Evolutionary conservation across 306 rosid species (phyloP).

Genomic region (Rubus parviflorus): DNA sequence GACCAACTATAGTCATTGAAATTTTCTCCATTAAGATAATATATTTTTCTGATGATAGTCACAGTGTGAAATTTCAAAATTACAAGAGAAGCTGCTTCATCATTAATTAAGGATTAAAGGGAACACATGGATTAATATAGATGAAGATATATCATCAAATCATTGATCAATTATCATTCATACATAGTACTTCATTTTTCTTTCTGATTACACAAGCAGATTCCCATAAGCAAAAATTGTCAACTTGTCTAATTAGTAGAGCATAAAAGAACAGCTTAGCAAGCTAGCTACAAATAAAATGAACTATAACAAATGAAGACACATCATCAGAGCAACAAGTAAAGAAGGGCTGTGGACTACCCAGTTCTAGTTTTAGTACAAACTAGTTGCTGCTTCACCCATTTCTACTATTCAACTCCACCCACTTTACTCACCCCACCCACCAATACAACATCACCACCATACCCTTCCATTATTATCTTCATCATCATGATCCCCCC

Average conservation of each 20-base stretch:
- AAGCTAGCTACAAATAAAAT: background rate
- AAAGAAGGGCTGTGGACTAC: background rate
- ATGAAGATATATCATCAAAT: background rate
- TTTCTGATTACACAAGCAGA: background rate
- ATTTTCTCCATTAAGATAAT: no score
- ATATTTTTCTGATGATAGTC: background rate
- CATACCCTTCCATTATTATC: conserved; percentile 38
- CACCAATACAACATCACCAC: conserved; percentile 32
- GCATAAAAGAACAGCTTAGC: background rate
- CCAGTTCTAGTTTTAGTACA: background rate
- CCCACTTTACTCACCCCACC: conserved; percentile 21
- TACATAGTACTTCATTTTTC: background rate
- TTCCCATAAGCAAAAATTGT: background rate
- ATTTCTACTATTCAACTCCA: background rate
- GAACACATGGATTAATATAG: background rate
- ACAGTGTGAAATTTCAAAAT: background rate
- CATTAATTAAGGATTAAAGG: background rate
- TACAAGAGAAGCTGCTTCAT: background rate
- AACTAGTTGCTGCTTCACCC: conserved; percentile 1
- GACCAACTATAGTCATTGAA: no score
- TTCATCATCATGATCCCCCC: conserved; percentile 27
- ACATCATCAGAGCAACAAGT: background rate
- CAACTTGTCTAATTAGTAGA: conserved; percentile 5
- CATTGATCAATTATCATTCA: background rate
- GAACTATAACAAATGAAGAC: background rate